Evolutionary conservation across 257 asterid genomes (phyloP).

Genomic region (Solanum ossicruentum): DNA sequence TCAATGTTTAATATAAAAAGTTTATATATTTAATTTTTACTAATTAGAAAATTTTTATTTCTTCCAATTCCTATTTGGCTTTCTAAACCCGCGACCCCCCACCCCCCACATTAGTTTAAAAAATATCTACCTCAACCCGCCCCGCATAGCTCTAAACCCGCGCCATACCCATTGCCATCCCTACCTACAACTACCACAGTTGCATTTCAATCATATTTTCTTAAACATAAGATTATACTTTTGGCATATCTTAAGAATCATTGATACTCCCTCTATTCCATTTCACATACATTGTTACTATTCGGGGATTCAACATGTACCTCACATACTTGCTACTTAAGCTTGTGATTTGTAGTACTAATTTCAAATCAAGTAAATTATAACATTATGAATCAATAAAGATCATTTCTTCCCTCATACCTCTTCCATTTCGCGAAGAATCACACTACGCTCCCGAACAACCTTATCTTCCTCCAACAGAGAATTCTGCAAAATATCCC

Average conservation of each 20-base stretch:
- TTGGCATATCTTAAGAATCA: background rate
- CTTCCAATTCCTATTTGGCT: no score
- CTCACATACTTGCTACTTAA: background rate
- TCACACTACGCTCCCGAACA: constrained; percentile 69
- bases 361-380: background rate
- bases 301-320: background rate
- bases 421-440: constrained; percentile 96
- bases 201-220: background rate
- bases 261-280: background rate
- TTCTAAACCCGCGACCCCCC: no score
- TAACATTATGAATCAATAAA: background rate
- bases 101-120: no score
- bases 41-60: no score
- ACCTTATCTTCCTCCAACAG: constrained; percentile 52
- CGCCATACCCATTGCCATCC: no score
- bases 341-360: background rate
- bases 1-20: no score
- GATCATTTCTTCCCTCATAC: constrained; percentile 10
- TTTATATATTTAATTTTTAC: no score
- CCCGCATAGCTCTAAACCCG: no score
- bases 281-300: background rate
- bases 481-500: constrained; percentile 86
- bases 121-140: no score
- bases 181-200: background rate
- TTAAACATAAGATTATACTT: background rate